A percentile compares a stretch with the other conserved stretches of the same genome.
Conservation (phyloP, 2,329 filamentous ascomycete genomes). For the Colletotrichum simmondsii region DNA sequence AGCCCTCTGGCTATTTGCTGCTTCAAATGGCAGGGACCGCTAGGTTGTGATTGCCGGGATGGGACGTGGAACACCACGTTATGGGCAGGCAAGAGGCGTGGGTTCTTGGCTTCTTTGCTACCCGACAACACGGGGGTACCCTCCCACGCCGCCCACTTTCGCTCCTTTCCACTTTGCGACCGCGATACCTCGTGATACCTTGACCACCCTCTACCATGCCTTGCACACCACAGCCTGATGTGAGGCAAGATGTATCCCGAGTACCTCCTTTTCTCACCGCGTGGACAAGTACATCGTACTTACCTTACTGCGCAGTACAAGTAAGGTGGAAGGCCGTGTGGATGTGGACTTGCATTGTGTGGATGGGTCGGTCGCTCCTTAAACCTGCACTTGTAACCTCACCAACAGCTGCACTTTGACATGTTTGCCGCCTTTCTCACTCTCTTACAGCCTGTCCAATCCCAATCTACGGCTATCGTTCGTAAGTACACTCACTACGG, state of each 20-base stretch:
- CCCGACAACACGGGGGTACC: constrained; percentile 19
- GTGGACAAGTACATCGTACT: not conserved
- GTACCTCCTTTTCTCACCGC: not conserved
- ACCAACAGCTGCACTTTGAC: not conserved
- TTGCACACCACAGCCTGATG: not conserved
- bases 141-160: not conserved
- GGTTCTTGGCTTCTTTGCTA: constrained; percentile 11
- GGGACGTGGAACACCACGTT: not conserved
- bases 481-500: too few species aligned
- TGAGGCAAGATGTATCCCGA: not conserved
- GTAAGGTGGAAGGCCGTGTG: not conserved
- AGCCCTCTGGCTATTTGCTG: not conserved
- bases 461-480: not conserved
- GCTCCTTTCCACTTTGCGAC: not conserved
- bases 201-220: too few species aligned
- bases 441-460: not conserved
- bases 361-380: not conserved
- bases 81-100: not conserved
- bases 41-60: not conserved
- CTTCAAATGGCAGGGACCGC: not conserved
- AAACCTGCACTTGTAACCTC: not conserved
- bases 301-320: too few species aligned
- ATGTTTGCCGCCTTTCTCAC: not conserved
- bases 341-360: not conserved
- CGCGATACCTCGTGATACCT: not conserved